These are phyloP conservation scores for Cyberlindnera misumaiensis DNA, from an alignment of 805 yeast genomes.

Conservation along the genomic window DNA sequence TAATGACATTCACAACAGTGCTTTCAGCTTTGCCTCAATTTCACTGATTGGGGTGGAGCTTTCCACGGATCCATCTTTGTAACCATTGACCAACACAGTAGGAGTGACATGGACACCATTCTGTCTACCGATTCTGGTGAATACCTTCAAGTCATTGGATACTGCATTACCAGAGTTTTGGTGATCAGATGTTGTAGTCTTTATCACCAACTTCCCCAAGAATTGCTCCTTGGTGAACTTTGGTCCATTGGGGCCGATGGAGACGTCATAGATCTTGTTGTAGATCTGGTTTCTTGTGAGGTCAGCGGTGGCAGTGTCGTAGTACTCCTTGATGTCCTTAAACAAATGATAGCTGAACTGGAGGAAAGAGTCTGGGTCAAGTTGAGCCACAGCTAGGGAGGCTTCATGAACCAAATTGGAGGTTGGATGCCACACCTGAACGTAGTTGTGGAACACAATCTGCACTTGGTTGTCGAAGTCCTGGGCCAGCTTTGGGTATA, in stretches of 20 bases:
- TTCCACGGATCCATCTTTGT: slow-evolving; percentile 48
- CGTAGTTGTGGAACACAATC: slow-evolving; percentile 60
- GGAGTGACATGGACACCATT: slow-evolving; percentile 84
- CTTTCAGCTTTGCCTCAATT: slow-evolving; percentile 21
- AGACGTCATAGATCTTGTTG: slow-evolving; percentile 43
- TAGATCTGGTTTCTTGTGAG: slow-evolving; percentile 52
- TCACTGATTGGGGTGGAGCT: slow-evolving; percentile 51
- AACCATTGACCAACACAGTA: slow-evolving; percentile 66
- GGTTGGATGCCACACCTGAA: slow-evolving; percentile 91
- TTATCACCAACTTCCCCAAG: slow-evolving; percentile 23
- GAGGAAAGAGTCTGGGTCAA: slow-evolving; percentile 50
- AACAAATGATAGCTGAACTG: slow-evolving; percentile 50
- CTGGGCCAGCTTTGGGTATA: slow-evolving; percentile 45
- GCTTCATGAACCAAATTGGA: slow-evolving; percentile 66
- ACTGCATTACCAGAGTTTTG: slow-evolving; percentile 53
- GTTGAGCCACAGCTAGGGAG: slow-evolving; percentile 57
- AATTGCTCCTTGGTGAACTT: slow-evolving; percentile 26
- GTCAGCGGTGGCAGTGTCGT: slow-evolving; percentile 52
- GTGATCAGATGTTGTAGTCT: slow-evolving; percentile 23
- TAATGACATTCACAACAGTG: slow-evolving; percentile 3
- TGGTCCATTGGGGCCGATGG: slow-evolving; percentile 33
- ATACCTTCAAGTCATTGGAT: slow-evolving; percentile 62
- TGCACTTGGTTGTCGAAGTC: slow-evolving; percentile 45
- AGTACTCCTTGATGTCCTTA: slow-evolving; percentile 45
- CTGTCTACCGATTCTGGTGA: slow-evolving; percentile 65